A percentile compares a stretch with the other conserved stretches of the same genome.
phyloP scores from a whole-genome alignment of 2,329 filamentous ascomycete genomes.

The Fusarium oxysporum region DNA sequence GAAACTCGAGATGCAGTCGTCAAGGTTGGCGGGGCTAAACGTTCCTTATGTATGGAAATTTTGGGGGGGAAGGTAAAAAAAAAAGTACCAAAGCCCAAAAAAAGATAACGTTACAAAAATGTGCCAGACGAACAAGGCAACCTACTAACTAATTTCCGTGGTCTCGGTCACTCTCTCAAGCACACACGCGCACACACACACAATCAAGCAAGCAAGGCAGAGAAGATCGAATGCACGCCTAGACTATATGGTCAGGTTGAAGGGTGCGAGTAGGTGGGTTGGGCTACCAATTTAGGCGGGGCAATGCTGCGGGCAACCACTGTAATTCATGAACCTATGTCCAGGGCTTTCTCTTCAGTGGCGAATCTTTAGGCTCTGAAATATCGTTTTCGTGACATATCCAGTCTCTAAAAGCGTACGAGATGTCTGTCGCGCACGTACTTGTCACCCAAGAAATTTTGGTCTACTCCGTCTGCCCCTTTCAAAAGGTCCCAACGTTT shows the following conservation, averaged over 20 bases:
- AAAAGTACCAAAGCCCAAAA: constrained; percentile 22
- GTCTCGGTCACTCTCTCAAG: constrained; percentile 19
- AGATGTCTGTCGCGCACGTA: not conserved
- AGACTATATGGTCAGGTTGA: constrained; percentile 22
- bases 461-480: not conserved
- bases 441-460: not conserved
- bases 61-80: constrained; percentile 10
- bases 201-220: constrained; percentile 10
- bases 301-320: constrained; percentile 28
- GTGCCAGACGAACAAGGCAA: constrained; percentile 32
- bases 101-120: constrained; percentile 16
- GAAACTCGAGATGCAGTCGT: constrained; percentile 38
- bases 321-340: constrained; percentile 8
- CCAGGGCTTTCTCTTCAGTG: constrained; percentile 30
- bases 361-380: constrained; percentile 40
- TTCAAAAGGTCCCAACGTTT: not conserved
- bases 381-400: constrained; percentile 34
- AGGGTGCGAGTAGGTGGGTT: constrained; percentile 29
- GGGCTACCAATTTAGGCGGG: constrained; percentile 38
- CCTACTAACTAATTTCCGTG: constrained; percentile 8
- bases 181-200: not conserved
- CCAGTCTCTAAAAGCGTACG: constrained; percentile 10
- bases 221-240: constrained; percentile 15
- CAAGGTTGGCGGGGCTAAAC: constrained; percentile 33
- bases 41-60: constrained; percentile 23